Evolutionary conservation across 495 filamentous ascomycete species (phyloP), one percentile per base, ranked within the genome.

Genomic region (Neurospora sp.): DNA sequence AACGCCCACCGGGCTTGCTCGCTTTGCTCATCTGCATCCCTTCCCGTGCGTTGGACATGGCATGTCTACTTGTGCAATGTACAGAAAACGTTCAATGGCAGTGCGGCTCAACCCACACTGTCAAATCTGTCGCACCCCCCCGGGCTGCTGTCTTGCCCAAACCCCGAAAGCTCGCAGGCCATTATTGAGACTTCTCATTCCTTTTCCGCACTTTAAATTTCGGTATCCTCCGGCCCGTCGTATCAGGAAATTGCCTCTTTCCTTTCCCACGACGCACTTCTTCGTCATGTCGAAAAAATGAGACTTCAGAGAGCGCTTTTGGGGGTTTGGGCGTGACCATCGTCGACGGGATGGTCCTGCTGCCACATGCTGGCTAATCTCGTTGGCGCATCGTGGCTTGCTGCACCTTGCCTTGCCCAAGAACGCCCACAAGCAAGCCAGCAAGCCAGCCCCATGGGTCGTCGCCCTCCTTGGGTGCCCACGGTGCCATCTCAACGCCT

Each of bases 121-220:
- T 35, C 54, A 35, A 18, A 7, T 35, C 54, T 66, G 54, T 62
- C 48, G 20, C 5, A 62, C 20, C n/a, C 48, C 20, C 4, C 48
- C 48, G 23, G 48, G 48, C 48, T 62, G 48, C 12, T 62, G 48
- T 66, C 54, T 72, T 71, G 70, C 69, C 73, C 41, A 71, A 72
- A 71, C 40, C 72, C 80, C 80, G 80, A 81, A 23, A 72, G 42
- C 76, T 74, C 79, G 79, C 80, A 81, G 76, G 16, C 35, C 62
- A 80, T 77, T 81, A 80, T 81, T 81, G 79, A 74, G 18, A 23
- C 70, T 31, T 59, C 44, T 54, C 69, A 75, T 72, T 72, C 77
- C 74, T 8, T 74, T 79, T 76, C 20, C 71, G 75, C 27, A 16
- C 35, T 48, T 12, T 27, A 62, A 77, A 79, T 78, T 70, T 80